These are phyloP conservation scores for Geotrichum histeridarum DNA, from an alignment of 1,139 yeast genomes.

Conservation along the genomic window DNA sequence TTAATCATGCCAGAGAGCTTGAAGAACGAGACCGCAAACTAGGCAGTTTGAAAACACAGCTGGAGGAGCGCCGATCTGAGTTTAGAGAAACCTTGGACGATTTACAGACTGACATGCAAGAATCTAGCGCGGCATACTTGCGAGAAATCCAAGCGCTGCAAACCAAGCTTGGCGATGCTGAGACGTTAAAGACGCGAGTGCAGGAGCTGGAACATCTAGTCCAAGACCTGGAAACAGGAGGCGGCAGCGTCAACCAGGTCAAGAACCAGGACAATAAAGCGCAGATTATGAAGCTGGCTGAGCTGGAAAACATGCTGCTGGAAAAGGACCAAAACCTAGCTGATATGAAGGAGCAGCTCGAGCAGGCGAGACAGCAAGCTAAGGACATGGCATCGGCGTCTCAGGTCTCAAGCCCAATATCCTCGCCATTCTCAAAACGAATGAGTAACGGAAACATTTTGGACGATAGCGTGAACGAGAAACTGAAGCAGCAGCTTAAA, in stretches of 20 bases:
- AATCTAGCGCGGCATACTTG: constrained; percentile 28
- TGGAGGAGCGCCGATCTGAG: constrained; percentile 35
- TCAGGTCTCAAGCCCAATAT: not conserved
- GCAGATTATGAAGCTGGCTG: constrained; percentile 31
- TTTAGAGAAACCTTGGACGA: constrained; percentile 33
- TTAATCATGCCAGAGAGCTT: constrained; percentile 2
- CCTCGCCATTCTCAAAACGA: constrained; percentile 5
- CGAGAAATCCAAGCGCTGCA: constrained; percentile 29
- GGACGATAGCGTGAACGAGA: constrained; percentile 8
- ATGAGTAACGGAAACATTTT: constrained; percentile 1
- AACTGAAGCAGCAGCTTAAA: constrained; percentile 12
- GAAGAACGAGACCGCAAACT: constrained; percentile 32
- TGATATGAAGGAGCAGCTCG: constrained; percentile 31
- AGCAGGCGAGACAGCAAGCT: constrained; percentile 25
- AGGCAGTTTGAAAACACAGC: constrained; percentile 27
- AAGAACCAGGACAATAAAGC: constrained; percentile 30
- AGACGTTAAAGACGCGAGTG: constrained; percentile 24
- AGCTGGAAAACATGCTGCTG: constrained; percentile 34
- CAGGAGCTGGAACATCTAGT: constrained; percentile 28
- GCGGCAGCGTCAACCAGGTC: constrained; percentile 13
- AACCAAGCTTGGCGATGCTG: constrained; percentile 27
- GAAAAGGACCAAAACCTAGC: constrained; percentile 33
- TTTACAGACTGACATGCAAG: constrained; percentile 32
- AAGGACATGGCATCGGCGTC: constrained; percentile 1
- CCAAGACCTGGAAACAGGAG: constrained; percentile 23